phyloP scores from a whole-genome alignment of 768 basidiomycete genomes.

The Boletus subparvulus region DNA sequence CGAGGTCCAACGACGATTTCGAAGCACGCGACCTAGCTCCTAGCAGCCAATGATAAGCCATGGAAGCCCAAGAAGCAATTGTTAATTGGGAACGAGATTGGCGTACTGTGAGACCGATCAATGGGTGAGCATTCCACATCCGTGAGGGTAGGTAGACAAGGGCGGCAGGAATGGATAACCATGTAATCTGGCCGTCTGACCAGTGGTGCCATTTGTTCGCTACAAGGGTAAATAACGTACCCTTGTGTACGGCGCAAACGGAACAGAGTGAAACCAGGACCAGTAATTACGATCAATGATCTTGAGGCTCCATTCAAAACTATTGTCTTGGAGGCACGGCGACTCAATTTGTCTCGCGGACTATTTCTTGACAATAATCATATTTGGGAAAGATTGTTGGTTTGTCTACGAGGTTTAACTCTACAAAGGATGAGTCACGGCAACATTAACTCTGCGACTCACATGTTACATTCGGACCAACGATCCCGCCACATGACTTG shows the following conservation, averaged over 20 bases:
- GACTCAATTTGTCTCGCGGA: not conserved
- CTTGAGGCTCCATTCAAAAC: not conserved
- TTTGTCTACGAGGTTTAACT: not conserved
- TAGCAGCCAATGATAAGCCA: slow-evolving; percentile 16
- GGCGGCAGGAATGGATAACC: not conserved
- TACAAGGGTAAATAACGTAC: slow-evolving; percentile 4
- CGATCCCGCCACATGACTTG: slow-evolving; percentile 8
- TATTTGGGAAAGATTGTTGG: slow-evolving; percentile 3
- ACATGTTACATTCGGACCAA: slow-evolving; percentile 3
- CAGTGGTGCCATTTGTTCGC: not conserved
- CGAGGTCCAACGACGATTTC: slow-evolving; percentile 6
- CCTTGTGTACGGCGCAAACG: not conserved
- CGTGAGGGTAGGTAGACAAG: slow-evolving; percentile 1
- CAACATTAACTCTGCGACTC: slow-evolving; percentile 7
- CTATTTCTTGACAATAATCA: slow-evolving; percentile 7
- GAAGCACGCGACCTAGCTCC: slow-evolving; percentile 20
- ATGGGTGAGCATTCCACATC: slow-evolving; percentile 2
- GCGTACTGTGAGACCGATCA: slow-evolving; percentile 25
- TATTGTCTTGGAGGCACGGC: not conserved
- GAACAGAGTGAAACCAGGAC: slow-evolving; percentile 20
- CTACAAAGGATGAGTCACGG: slow-evolving; percentile 21
- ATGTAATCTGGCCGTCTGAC: not conserved
- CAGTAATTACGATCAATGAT: not conserved
- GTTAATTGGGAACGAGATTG: slow-evolving; percentile 23
- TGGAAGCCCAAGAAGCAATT: slow-evolving; percentile 16